phyloP scores from a whole-genome alignment of 345 rosid genomes.

The Populus alba region DNA sequence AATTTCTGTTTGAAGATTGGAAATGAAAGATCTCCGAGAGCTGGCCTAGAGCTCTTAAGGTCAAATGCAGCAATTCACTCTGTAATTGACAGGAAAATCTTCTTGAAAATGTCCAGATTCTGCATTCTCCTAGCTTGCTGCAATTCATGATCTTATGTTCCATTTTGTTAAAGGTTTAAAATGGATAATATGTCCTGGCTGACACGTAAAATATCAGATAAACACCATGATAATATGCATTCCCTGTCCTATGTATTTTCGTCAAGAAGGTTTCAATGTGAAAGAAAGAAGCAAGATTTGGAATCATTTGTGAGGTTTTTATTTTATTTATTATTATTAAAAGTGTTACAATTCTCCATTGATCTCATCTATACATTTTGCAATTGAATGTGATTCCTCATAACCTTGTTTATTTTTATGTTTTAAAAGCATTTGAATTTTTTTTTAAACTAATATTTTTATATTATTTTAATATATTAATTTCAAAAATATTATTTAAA shows the following conservation, averaged over 20 bases:
- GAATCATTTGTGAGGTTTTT: not conserved
- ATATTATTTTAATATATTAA: too few species aligned
- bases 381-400: too few species aligned
- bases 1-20: constrained; percentile 17
- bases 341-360: too few species aligned
- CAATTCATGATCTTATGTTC: not conserved
- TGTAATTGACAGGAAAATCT: not conserved
- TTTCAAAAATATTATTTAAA: too few species aligned
- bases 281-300: not conserved
- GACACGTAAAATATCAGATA: too few species aligned
- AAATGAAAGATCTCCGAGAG: not conserved
- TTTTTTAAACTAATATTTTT: too few species aligned
- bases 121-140: not conserved
- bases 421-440: too few species aligned
- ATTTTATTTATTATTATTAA: too few species aligned
- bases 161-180: not conserved
- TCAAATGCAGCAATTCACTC: not conserved
- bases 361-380: too few species aligned
- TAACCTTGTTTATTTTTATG: too few species aligned
- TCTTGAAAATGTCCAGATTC: not conserved
- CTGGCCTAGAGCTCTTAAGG: not conserved
- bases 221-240: not conserved
- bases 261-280: not conserved
- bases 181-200: not conserved
- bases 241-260: not conserved